Evolutionary conservation across 1,284 basidiomycete genomes (phyloP), one percentile per base, ranked within the genome.

Genomic region (Ceratobasidium sp.): DNA sequence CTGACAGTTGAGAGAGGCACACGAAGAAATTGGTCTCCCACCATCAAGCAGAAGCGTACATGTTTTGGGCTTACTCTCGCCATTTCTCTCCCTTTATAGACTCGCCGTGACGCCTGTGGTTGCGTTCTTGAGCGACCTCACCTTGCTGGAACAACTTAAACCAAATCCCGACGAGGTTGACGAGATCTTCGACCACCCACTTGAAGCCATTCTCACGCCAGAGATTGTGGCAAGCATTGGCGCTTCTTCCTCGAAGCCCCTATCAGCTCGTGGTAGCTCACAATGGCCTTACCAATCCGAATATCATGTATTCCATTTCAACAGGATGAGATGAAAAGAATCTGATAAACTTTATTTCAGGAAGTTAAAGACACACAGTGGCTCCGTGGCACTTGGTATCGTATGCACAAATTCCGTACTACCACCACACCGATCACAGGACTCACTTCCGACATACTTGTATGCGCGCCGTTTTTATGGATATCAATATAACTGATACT

Each of bases 11-110:
- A 83, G 93, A 71, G 93, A 95, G 79, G 93, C 93, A 0, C 77
- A 86, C 71, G 93, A 95, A 78, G 93, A 95, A 79, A 88, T 93
- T 15, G 85, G 78, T 1, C 81, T 95, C 0, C 88, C 92, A 0
- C 76, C 86, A 1, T 71, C 81, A 65, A 84, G 83, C 50, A 83
- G 86, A 0, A 76, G 84, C 60, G 79, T 93, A 10, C 83, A 90
- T 75, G 82, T 83, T 0, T 76, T 95, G n/a, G 86, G 87, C 40
- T 79, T 82, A 3, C 80, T 94, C 35, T 84, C 87, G 20, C 92
- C 92, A 0, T 90, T 89, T 74, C 79, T 94, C 0, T 92, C 92
- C 0, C 62, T 71, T 27, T 73, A 69, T 55, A 65, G 55, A 35
- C 81, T 90, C 2, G 77, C 88, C 25, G 88, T 90, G 60, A 88